Base-by-base conservation (phyloP, 129 eudicot genomes). In the Chrysanthemum makinoi region DNA sequence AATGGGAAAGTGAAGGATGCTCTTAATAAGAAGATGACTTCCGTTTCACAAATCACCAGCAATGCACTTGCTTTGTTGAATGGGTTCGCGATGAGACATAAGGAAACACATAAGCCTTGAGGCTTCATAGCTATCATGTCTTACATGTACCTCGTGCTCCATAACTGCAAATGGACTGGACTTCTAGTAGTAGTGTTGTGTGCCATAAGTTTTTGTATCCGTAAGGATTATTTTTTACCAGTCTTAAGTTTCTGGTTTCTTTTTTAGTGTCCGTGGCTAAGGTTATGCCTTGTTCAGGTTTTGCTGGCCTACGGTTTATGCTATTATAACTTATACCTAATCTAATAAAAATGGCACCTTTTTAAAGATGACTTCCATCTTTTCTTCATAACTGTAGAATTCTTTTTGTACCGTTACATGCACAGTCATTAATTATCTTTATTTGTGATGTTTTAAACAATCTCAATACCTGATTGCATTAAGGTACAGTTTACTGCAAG, bases 21-120 rank as follows among this genome's bases (percentile, higher is more conserved):
- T 14, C 56, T 92, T 39, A 53, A 75, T 72, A 68, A 60, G 9
- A 80, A 83, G 69, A 79, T 92, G 12, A 20, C 59, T 7, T 24
- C 65, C 15, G 87, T 75, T 35, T 58, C 86, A 10, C 91, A 82
- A 71, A 75, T 84, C 48, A 92, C 98, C 39, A 89, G 96, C 74
- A 89, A 86, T 76, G 91, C 96, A 17, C 89, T 89, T 47, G 96
- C 91, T n/a, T 81, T 89, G 65, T 83, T 89, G 11, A 85, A 92
- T 80, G 86, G 80, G 46, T 85, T 81, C 63, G 89, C 87, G 2
- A 35, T 51, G 13, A 78, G 68, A 51, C 83, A 79, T 58, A 68
- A 70, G 58, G 56, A 69, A 2, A 8, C 70, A 7, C 70, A 61
- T 61, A 69, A 62, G 35, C 76, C 71, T 69, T 69, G 64, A 66